phyloP scores from a whole-genome alignment of 2,329 filamentous ascomycete species.

The Ophiocordyceps camponoti-rufipedis region DNA sequence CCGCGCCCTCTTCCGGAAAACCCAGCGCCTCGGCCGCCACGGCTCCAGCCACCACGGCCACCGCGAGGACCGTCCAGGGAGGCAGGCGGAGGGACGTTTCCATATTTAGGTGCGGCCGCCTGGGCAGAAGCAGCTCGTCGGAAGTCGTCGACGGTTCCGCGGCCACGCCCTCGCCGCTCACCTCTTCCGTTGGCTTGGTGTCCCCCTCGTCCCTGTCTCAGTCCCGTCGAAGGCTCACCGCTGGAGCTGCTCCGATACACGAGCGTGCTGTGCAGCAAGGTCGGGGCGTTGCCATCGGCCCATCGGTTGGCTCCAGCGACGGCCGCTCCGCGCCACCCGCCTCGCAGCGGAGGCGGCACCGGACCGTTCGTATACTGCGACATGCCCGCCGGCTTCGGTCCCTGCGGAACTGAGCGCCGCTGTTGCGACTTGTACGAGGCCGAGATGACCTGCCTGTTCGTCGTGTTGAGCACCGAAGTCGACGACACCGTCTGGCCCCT shows the following conservation, averaged over 20 bases:
- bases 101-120: conserved; percentile 20
- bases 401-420: conserved; percentile 29
- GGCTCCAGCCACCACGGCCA: conserved; percentile 19
- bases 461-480: conserved; percentile 77
- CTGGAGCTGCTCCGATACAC: conserved; percentile 28
- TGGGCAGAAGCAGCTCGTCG: conserved; percentile 4
- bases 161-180: conserved; percentile 14
- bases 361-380: conserved; percentile 43
- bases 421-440: conserved; percentile 34
- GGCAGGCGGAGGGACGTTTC: conserved; percentile 41
- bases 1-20: conserved; percentile 16
- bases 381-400: conserved; percentile 37
- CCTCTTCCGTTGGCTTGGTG: conserved; percentile 8
- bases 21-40: conserved; percentile 21
- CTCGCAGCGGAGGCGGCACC: conserved; percentile 34
- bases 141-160: conserved; percentile 9
- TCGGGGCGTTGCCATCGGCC: conserved; percentile 18
- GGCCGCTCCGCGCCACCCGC: conserved; percentile 38
- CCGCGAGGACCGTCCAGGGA: conserved; percentile 28
- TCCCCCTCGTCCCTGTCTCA: conserved; percentile 10
- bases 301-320: conserved; percentile 11
- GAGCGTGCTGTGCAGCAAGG: conserved; percentile 31
- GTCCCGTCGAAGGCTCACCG: conserved; percentile 8
- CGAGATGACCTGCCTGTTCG: conserved; percentile 62
- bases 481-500: conserved; percentile 80